Evolutionary conservation across 176 grass and related monocot genomes (phyloP).

Genomic region (Areca catechu): DNA sequence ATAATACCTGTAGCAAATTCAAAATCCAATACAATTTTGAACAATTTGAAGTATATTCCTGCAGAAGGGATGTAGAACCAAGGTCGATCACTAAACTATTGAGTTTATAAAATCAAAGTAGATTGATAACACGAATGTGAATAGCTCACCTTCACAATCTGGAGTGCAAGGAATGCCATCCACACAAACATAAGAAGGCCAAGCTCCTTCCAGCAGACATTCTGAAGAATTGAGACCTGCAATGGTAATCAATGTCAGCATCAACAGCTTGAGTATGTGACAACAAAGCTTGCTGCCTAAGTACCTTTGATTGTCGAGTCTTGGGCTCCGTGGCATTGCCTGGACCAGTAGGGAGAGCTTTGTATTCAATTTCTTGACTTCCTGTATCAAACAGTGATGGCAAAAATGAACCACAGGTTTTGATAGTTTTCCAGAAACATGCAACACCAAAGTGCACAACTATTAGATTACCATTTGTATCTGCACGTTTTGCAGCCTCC

Average conservation of each 20-base stretch:
- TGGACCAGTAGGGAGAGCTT: conserved; percentile 1
- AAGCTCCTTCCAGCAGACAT: conserved; percentile 19
- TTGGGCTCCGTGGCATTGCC: not conserved
- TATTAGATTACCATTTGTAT: conserved; percentile 3
- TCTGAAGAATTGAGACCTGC: conserved; percentile 8
- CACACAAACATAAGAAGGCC: conserved; percentile 15
- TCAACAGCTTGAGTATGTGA: not conserved
- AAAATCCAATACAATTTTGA: conserved; percentile 11
- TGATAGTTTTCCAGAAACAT: too few relatives aligned
- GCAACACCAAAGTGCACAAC: not conserved
- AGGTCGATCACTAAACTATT: not conserved
- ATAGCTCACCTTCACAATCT: conserved; percentile 3
- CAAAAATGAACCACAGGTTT: too few relatives aligned
- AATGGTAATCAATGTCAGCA: not conserved
- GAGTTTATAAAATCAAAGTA: too few relatives aligned
- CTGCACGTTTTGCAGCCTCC: not conserved
- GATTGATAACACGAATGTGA: too few relatives aligned
- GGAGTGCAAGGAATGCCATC: conserved; percentile 8
- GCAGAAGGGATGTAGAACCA: not conserved
- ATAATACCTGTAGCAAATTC: conserved; percentile 9
- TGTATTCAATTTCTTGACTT: conserved; percentile 1
- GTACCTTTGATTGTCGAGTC: not conserved
- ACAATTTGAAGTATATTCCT: conserved; percentile 11
- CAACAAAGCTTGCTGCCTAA: not conserved
- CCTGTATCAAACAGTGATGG: too few relatives aligned